Evolutionary conservation across 495 filamentous ascomycete species (phyloP).

Genomic region (Neurospora sp.): DNA sequence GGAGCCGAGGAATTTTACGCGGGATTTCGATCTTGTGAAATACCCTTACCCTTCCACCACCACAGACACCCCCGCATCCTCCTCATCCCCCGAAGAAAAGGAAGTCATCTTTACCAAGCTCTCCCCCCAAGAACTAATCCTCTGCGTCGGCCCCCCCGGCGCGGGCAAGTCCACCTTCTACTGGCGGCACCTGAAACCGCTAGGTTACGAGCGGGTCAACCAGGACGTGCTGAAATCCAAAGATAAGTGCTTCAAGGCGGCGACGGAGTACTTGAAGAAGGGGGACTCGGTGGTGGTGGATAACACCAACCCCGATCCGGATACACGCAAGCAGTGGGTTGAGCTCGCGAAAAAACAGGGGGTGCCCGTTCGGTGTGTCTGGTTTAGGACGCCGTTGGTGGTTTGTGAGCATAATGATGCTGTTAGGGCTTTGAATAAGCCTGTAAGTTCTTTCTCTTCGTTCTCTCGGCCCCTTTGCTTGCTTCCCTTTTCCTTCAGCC

Average conservation of each 20-base stretch:
- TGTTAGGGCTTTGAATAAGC: constrained; percentile 62
- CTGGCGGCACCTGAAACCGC: constrained; percentile 64
- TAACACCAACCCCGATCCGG: constrained; percentile 81
- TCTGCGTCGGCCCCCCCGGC: constrained; percentile 82
- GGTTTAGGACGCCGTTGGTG: constrained; percentile 62
- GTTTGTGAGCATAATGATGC: constrained; percentile 86
- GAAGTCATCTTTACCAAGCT: neutral
- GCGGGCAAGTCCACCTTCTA: constrained; percentile 89
- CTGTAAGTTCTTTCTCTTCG: constrained; percentile 20
- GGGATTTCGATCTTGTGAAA: constrained; percentile 52
- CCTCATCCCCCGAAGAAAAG: neutral
- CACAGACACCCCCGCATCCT: neutral
- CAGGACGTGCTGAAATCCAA: constrained; percentile 75
- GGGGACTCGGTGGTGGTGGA: constrained; percentile 68
- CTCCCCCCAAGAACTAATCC: constrained; percentile 49
- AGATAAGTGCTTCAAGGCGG: constrained; percentile 77
- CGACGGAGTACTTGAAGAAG: constrained; percentile 49
- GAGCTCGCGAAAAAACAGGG: constrained; percentile 57
- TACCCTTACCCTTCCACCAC: constrained; percentile 17
- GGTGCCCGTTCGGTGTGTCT: constrained; percentile 74
- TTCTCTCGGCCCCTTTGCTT: neutral
- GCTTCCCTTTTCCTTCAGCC: neutral
- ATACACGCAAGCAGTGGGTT: constrained; percentile 66
- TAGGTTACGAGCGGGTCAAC: constrained; percentile 78
- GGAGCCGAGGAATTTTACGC: constrained; percentile 46